Evolutionary conservation across 768 basidiomycete species (phyloP).

Genomic region (Thelephora ganbajun): DNA sequence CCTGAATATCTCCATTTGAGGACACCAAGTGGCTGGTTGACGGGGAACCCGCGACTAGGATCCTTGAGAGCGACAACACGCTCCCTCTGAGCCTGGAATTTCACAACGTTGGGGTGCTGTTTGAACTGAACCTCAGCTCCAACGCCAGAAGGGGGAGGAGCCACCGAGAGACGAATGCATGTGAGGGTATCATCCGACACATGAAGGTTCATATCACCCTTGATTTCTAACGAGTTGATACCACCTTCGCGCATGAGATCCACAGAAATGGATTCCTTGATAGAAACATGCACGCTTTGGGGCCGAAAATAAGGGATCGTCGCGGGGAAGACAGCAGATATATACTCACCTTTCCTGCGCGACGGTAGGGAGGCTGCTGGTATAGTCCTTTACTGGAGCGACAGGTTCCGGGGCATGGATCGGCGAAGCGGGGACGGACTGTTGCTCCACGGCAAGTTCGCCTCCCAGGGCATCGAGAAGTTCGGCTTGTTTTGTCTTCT

Average conservation of each 20-base stretch:
- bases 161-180: constrained; percentile 56
- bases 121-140: constrained; percentile 81
- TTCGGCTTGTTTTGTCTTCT: constrained; percentile 84
- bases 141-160: constrained; percentile 39
- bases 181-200: constrained; percentile 66
- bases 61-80: constrained; percentile 77
- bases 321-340: background rate
- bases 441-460: constrained; percentile 44
- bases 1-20: constrained; percentile 87
- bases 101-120: constrained; percentile 90
- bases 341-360: constrained; percentile 52
- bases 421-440: constrained; percentile 38
- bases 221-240: constrained; percentile 77
- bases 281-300: constrained; percentile 67
- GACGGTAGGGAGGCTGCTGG: constrained; percentile 63
- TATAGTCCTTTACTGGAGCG: constrained; percentile 27
- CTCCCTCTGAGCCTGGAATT: constrained; percentile 57
- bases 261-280: constrained; percentile 74
- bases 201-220: constrained; percentile 88
- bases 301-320: background rate
- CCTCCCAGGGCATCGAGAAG: constrained; percentile 79
- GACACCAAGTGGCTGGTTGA: constrained; percentile 75
- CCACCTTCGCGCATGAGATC: constrained; percentile 86
- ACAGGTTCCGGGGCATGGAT: constrained; percentile 30
- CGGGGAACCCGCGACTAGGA: constrained; percentile 67